Base-by-base conservation (phyloP, 345 rosid genomes). In the Noccaea bulbosa region DNA sequence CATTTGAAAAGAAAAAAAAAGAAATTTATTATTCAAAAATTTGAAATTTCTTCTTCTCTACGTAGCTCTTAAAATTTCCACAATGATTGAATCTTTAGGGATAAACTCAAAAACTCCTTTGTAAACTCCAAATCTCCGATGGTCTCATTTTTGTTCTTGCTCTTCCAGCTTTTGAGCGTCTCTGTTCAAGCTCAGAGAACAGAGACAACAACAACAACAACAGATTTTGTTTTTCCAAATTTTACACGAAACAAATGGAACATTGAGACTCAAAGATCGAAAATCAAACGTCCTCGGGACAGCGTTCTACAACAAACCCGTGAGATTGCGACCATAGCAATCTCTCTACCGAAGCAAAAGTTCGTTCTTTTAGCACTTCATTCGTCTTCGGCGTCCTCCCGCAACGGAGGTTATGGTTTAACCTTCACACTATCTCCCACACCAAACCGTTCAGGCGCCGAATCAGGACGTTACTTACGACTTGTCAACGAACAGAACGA, bases 321-420 rank as follows among this genome's bases (percentile, higher is more conserved):
- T 51, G 37, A 51, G 56, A 6, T 11, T 51, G 37, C 56, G 15
- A 27, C 9, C 35, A 51, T 27, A 51, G 37, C 35, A 51, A 51
- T 27, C 35, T 24, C 55, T 51, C 56, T 0, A 51, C 37, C 5
- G 24, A 51, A 2, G 56, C 37, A 2, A n/a, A 11, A 30, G 35
- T 51, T 51, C 4, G 16, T 51, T 51, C 56, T 7, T 51, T 51
- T 30, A 12, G 37, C 56, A 51, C 35, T 51, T 51, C 35, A 24
- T 24, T 51, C 9, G 8, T 51, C 56, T 51, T 27, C 9, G 2
- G 2, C 4, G 4, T 27, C 0, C 10, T 6, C 16, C 7, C 30
- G 37, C 1, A 11, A 51, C 5, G 10, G 56, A 27, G 56, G 56
- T 51, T 51, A 27, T 2, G 56, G 56, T 38, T 87, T 79, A 83